Base-by-base conservation (phyloP, 176 grass and related monocot genomes). In the Carex cristatella region DNA sequence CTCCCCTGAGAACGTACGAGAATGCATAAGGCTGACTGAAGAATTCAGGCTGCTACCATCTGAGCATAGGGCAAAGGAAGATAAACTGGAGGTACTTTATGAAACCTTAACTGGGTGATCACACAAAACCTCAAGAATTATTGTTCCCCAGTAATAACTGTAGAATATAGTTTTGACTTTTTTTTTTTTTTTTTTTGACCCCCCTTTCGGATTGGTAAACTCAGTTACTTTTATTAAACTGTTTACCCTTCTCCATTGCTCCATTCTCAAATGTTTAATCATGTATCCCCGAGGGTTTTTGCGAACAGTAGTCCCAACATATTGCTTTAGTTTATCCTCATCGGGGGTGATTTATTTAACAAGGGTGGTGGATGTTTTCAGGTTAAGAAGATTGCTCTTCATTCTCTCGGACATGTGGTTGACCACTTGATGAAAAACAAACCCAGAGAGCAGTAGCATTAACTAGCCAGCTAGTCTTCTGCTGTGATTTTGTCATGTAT, bases 301-400 rank as follows among this genome's bases (percentile, higher is more conserved):
- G 3, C 5, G 15, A 5, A 18, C 3, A 18, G 10, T 32, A 10
- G 28, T 4, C 11, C 8, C 3, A 32, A 10, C 3, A 32, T 5
- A 6, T 28, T 44, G 60, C n/a, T 64, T 8, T 18, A 9, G 48
- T 38, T 81, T 46, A 42, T 81, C 79, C 54, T 67, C 51, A 8
- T 40, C 3, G 27, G 53, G 10, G 19, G 10, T 55, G 54, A 54
- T 54, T 42, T 40, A 16, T 49, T 10, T 65, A 23, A 23, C 16
- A n/a, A 32, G 40, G 44, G 44, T 53, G 19, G 65, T 31, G 51
- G 16, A 8, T 30, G 64, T 77, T 7, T 84, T 38, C 90, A 94
- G 91, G 81, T 94, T 23, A 94, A 94, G 85, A 97, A 97, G 85
- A 94, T 97, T 82, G 88, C 85, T 85, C 16, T 97, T 40, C 35